These are phyloP conservation scores for Leccinum uliginosum DNA, from an alignment of 768 basidiomycete species.

Conservation along the genomic window DNA sequence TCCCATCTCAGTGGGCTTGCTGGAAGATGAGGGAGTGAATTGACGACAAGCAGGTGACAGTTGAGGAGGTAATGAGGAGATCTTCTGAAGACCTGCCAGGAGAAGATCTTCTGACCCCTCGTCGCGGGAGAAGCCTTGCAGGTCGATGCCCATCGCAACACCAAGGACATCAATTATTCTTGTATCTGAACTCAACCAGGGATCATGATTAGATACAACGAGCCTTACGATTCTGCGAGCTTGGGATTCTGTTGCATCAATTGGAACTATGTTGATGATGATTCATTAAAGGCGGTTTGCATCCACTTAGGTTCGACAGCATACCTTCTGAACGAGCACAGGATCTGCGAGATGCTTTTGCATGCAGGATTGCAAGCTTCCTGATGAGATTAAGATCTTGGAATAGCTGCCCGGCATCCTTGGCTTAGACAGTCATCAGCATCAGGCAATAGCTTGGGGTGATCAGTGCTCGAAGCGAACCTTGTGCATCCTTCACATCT, in stretches of 20 bases:
- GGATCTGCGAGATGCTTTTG: constrained; percentile 81
- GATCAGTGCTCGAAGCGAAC: too few relatives aligned
- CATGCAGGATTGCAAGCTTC: constrained; percentile 85
- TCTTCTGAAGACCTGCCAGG: constrained; percentile 45
- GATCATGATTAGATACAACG: background rate
- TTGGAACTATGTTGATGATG: constrained; percentile 43
- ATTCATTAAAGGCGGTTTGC: background rate
- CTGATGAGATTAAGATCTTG: constrained; percentile 75
- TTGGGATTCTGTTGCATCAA: constrained; percentile 64
- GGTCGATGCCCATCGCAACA: constrained; percentile 88
- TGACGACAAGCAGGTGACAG: constrained; percentile 27
- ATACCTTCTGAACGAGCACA: constrained; percentile 68
- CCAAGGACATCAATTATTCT: constrained; percentile 94
- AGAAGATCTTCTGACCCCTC: constrained; percentile 83
- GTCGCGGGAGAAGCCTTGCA: constrained; percentile 79
- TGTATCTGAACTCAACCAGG: constrained; percentile 57
- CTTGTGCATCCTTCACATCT: constrained; percentile 83
- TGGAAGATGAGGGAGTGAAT: constrained; percentile 38
- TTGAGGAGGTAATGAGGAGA: constrained; percentile 20
- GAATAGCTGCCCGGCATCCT: constrained; percentile 56
- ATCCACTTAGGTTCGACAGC: background rate
- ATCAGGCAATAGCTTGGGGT: background rate
- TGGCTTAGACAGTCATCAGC: constrained; percentile 23
- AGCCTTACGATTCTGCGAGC: constrained; percentile 53
- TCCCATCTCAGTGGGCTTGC: constrained; percentile 34